Base-by-base conservation (phyloP, 1,284 basidiomycete genomes). In the Moesziomyces sp. region DNA sequence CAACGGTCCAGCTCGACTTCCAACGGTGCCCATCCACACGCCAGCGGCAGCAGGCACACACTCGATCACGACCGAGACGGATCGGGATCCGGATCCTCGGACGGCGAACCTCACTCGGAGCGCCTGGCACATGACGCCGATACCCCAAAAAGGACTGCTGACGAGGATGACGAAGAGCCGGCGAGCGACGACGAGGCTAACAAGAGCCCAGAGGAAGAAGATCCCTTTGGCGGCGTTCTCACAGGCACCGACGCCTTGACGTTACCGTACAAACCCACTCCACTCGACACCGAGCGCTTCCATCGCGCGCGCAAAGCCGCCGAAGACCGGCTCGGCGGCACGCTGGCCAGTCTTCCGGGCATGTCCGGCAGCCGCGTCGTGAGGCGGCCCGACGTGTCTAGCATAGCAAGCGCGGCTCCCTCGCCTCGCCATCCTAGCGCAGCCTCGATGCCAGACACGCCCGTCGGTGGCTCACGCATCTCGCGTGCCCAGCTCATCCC, bases 161-260 rank as follows among this genome's bases (percentile, higher is more conserved):
- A 77, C 42, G 53, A 73, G 2, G 63, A 66, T 19, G 68, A 59
- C 0, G 61, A 68, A 1, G 53, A 63, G 11, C 49, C 51, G n/a
- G 56, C 52, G 16, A 44, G 46, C 10, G 56, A 69, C 5, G 62
- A 58, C 19, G 76, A 72, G 21, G 65, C 46, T 2, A 64, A 60
- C 13, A 61, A 45, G 58, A 52, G 50, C 47, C 55, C 58, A 18
- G 73, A 64, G 23, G 76, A 73, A 76, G 85, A 76, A 63, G 86
- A 55, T 87, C 94, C 60, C 93, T 96, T 85, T 91, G 95, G 59
- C 92, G 94, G 43, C 86, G 95, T 57, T 10, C 86, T 98, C 53
- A 85, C 84, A 18, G 86, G 87, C 0, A 86, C 87, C 16, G 92
- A 97, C 55, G 89, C 93, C 28, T 92, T 94, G 82, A 91, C 88